These are phyloP conservation scores for Kuraishia floccosa DNA, from an alignment of 805 yeast genomes.

Conservation along the genomic window DNA sequence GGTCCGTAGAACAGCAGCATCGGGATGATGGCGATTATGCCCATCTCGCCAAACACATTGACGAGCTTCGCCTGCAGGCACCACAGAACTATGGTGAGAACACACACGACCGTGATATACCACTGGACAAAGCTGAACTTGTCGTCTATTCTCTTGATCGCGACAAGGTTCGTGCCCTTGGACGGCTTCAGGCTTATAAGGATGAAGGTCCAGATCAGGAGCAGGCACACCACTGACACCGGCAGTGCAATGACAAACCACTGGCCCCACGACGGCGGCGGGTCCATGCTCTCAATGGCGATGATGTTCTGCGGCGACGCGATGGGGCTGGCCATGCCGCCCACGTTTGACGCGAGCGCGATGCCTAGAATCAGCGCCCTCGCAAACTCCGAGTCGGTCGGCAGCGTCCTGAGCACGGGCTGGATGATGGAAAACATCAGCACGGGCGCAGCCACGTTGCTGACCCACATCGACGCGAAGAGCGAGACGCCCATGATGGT, in stretches of 20 bases:
- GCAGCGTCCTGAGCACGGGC: conserved; percentile 77
- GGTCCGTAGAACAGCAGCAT: conserved; percentile 88
- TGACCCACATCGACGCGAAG: conserved; percentile 88
- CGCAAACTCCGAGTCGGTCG: conserved; percentile 66
- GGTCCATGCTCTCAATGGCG: conserved; percentile 80
- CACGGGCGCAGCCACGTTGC: conserved; percentile 96
- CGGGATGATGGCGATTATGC: conserved; percentile 88
- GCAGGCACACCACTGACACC: conserved; percentile 49
- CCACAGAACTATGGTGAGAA: conserved; percentile 76
- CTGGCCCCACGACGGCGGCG: conserved; percentile 77
- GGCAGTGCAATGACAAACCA: conserved; percentile 91
- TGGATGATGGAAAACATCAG: conserved; percentile 84
- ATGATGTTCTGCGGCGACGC: conserved; percentile 95
- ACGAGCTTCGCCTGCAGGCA: conserved; percentile 73
- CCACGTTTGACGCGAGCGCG: conserved; percentile 86
- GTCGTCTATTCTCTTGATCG: conserved; percentile 54
- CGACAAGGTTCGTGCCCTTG: conserved; percentile 32
- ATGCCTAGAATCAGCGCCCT: conserved; percentile 83
- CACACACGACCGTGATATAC: conserved; percentile 58
- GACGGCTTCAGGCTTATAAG: conserved; percentile 46
- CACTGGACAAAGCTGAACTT: conserved; percentile 63
- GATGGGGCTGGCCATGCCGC: conserved; percentile 97
- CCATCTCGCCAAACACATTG: conserved; percentile 84
- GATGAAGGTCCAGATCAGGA: conserved; percentile 66
- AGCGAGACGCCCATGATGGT: conserved; percentile 82